Evolutionary conservation across 2,329 filamentous ascomycete species (phyloP), one percentile per base, ranked within the genome.

Genomic region (Diplodia seriata): DNA sequence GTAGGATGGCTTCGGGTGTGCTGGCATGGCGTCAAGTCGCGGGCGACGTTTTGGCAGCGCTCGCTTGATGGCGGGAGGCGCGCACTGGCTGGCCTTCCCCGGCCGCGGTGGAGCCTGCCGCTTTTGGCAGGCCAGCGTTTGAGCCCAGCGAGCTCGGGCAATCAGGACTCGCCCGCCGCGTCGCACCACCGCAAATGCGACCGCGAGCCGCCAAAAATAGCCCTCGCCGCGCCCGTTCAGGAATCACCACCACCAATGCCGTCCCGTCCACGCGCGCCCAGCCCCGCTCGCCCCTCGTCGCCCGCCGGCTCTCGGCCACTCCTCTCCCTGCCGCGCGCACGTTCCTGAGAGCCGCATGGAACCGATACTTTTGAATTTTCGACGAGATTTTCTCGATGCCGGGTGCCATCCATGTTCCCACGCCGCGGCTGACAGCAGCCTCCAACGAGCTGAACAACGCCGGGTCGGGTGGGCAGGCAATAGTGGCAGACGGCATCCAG

Each of bases 111-210:
- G 56, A 43, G 55, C 33, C 55, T 57, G 33, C 55, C 55, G 36
- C 36, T 7, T 43, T 14, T n/a, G 56, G 23, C n/a, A 23, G 40
- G 11, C 11, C 26, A 6, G 15, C 26, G 20, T n/a, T 49, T 49
- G 38, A 40, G 38, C 23, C 23, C 26, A 9, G 5, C 40, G 56
- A 15, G 56, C 49, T 61, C 33, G 38, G 40, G 7, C 55, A 36
- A 59, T 43, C 33, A 38, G 36, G 55, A 59, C 36, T 56, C 40
- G 56, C 12, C 14, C 38, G 38, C 56, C 26, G 14, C 33, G 56
- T 61, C 56, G 56, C 56, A 61, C 56, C 56, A 61, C 56, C 14
- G 56, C 56, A 20, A 59, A 59, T 59, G 36, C 55, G 43, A 29
- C 56, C 26, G 15, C 23, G n/a, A 18, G 5, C 23, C 38, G 7